Conservation (phyloP, 331 rosid species). For the Cydonia oblonga region DNA sequence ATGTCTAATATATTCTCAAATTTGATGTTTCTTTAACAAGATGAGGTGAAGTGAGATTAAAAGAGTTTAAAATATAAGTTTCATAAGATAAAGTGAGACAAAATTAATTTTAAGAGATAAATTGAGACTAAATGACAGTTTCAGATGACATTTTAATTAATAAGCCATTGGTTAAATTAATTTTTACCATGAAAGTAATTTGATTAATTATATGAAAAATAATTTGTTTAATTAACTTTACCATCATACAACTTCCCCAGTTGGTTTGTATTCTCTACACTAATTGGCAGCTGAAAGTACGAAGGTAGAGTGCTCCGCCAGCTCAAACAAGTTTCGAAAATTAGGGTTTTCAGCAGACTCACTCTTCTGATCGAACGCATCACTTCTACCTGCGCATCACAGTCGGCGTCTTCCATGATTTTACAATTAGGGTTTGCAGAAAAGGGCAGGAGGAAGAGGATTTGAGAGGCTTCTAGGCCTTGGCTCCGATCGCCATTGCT, state of each 20-base stretch:
- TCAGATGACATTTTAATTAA: no score
- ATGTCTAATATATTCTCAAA: no score
- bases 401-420: not conserved
- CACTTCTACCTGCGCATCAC: not conserved
- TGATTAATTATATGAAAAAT: not conserved
- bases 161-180: not conserved
- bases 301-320: no score
- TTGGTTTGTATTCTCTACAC: not conserved
- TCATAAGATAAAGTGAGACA: no score
- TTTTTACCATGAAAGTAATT: not conserved
- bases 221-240: no score
- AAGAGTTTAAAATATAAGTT: no score
- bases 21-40: no score
- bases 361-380: not conserved
- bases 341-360: not conserved
- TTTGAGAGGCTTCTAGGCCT: not conserved
- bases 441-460: not conserved
- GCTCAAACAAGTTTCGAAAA: not conserved
- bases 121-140: no score
- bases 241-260: not conserved
- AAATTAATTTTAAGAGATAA: no score
- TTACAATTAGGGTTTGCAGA: not conserved
- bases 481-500: not conserved
- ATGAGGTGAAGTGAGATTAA: no score
- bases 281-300: not conserved